Evolutionary conservation across 108 stramenopile species (phyloP).

Genomic region (Skeletonema marinoi): DNA sequence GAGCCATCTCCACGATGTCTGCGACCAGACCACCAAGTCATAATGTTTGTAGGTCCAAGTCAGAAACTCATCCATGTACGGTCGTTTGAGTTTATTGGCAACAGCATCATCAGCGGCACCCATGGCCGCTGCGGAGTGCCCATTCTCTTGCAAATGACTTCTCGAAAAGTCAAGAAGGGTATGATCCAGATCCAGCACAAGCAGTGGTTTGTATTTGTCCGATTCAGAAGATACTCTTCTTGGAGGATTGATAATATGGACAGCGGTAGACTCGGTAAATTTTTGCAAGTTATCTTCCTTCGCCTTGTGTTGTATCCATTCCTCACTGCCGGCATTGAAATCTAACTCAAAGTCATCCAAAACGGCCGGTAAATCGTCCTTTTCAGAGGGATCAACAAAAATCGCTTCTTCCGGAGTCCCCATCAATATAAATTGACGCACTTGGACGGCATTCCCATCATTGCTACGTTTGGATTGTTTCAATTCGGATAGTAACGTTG

Average conservation of each 20-base stretch:
- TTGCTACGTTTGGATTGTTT: slow-evolving; percentile 59
- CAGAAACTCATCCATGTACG: slow-evolving; percentile 91
- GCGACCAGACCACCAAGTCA: slow-evolving; percentile 94
- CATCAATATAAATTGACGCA: slow-evolving; percentile 91
- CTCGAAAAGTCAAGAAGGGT: slow-evolving; percentile 91
- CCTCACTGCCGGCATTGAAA: slow-evolving; percentile 76
- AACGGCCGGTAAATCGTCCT: slow-evolving; percentile 83
- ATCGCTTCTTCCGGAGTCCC: slow-evolving; percentile 94
- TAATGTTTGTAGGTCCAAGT: slow-evolving; percentile 81
- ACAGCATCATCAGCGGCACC: slow-evolving; percentile 27
- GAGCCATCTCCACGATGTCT: slow-evolving; percentile 97
- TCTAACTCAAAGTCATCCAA: slow-evolving; percentile 93
- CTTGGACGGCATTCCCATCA: slow-evolving; percentile 26
- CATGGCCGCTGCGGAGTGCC: slow-evolving; percentile 9
- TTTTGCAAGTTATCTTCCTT: slow-evolving; percentile 87
- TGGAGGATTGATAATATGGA: slow-evolving; percentile 90
- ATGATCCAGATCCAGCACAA: slow-evolving; percentile 96
- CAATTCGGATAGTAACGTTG: slow-evolving; percentile 58
- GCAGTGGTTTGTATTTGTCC: slow-evolving; percentile 65
- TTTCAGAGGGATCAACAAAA: slow-evolving; percentile 87
- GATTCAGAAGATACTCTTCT: slow-evolving; percentile 46
- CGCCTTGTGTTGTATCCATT: slow-evolving; percentile 81
- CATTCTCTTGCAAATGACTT: slow-evolving; percentile 51
- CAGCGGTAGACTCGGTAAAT: slow-evolving; percentile 81
- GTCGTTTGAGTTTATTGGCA: slow-evolving; percentile 72